Percentiles rank a stretch among this genome's conserved stretches.
These are phyloP conservation scores for Physcomitrellopsis africana DNA, from an alignment of 225 moss, liverwort and hornwort genomes.

Conservation along the genomic window DNA sequence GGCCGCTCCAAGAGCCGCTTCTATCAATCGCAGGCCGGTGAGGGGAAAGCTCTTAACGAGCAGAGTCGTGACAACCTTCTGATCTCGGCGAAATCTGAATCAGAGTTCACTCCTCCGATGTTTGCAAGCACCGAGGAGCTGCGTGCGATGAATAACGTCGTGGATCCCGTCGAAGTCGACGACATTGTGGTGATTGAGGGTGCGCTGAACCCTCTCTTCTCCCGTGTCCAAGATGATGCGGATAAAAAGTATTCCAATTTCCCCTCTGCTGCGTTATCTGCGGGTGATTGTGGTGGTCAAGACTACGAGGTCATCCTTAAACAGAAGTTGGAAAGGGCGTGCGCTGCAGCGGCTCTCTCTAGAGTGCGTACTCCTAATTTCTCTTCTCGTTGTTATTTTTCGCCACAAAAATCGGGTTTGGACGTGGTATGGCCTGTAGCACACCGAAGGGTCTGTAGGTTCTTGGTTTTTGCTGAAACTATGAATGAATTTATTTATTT, in stretches of 20 bases:
- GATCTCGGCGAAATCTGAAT: constrained; percentile 1
- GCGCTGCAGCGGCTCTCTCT: constrained; percentile 72
- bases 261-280: constrained; percentile 9
- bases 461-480: too few relatives aligned
- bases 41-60: neutral
- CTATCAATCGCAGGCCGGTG: neutral
- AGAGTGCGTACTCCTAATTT: constrained; percentile 52
- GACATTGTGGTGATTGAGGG: constrained; percentile 57
- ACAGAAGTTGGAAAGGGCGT: constrained; percentile 74
- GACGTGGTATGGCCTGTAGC: neutral
- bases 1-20: constrained; percentile 41
- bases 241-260: constrained; percentile 25
- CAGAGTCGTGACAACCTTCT: neutral
- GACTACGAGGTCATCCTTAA: constrained; percentile 62
- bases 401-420: neutral
- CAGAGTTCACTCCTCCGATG: constrained; percentile 38
- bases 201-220: constrained; percentile 83
- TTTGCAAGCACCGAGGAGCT: constrained; percentile 58
- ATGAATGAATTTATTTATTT: neutral
- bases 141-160: constrained; percentile 55
- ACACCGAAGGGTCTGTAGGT: too few relatives aligned
- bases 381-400: neutral
- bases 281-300: constrained; percentile 41
- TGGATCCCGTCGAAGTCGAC: constrained; percentile 42
- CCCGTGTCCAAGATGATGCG: constrained; percentile 58